These are phyloP conservation scores for Solanum chilense DNA, from an alignment of 257 asterid species.

Conservation along the genomic window DNA sequence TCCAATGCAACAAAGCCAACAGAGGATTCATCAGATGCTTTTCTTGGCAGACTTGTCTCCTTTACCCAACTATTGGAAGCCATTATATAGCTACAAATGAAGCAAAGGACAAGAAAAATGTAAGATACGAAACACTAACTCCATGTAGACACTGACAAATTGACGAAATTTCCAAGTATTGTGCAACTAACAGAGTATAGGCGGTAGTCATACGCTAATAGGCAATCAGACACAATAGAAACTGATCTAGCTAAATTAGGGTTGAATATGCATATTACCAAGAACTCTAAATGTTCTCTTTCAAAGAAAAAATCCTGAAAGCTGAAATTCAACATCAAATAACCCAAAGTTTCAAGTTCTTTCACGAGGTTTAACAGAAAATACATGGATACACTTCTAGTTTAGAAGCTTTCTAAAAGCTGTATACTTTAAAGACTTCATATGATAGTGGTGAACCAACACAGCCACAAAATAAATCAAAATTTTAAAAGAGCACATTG, in stretches of 20 bases:
- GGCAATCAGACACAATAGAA: neutral
- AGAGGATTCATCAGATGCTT: constrained; percentile 32
- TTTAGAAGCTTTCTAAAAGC: neutral
- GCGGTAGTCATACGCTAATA: neutral
- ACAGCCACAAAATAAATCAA: neutral
- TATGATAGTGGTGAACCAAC: neutral
- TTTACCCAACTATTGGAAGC: constrained; percentile 51
- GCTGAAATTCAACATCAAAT: neutral
- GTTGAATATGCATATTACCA: neutral
- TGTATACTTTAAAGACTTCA: neutral
- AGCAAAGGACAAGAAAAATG: neutral
- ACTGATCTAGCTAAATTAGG: neutral
- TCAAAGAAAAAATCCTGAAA: neutral
- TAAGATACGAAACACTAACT: neutral
- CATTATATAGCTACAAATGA: constrained; percentile 42
- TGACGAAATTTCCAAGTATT: neutral
- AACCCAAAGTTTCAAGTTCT: neutral
- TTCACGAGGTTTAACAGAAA: neutral
- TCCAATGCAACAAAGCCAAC: constrained; percentile 71
- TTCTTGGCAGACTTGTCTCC: constrained; percentile 64
- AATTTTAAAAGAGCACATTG: neutral
- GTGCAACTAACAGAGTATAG: neutral
- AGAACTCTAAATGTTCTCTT: neutral
- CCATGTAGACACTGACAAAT: neutral
- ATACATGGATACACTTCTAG: neutral